Percentiles rank a stretch among this genome's conserved stretches.
phyloP scores from a whole-genome alignment of 2,329 filamentous ascomycete species.

The Colletotrichum gigasporum region DNA sequence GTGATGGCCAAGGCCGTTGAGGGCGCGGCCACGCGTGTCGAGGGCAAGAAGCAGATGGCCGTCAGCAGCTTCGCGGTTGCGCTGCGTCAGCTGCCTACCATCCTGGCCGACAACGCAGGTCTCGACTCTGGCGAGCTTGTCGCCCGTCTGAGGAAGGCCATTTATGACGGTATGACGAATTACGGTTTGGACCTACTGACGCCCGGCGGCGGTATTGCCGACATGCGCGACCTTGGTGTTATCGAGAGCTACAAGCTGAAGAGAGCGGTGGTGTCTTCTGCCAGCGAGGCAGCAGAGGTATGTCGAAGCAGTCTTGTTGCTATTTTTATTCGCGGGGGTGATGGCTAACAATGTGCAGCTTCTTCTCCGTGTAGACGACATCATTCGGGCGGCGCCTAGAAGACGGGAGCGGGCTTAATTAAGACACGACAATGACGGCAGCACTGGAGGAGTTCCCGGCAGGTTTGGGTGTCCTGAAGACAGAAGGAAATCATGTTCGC shows the following conservation, averaged over 20 bases:
- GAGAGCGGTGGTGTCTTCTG: conserved; percentile 95
- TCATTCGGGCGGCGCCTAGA: conserved; percentile 92
- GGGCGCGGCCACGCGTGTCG: conserved; percentile 89
- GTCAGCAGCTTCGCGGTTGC: conserved; percentile 91
- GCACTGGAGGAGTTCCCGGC: conserved; percentile 13
- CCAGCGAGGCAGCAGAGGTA: conserved; percentile 96
- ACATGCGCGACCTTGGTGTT: conserved; percentile 95
- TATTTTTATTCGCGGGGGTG: not conserved
- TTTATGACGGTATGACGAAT: conserved; percentile 93
- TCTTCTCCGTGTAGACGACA: conserved; percentile 94
- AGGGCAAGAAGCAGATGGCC: conserved; percentile 95
- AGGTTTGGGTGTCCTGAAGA: conserved; percentile 11
- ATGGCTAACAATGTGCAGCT: conserved; percentile 62
- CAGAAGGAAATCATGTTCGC: conserved; percentile 14
- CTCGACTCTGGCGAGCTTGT: conserved; percentile 96
- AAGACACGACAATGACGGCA: conserved; percentile 35
- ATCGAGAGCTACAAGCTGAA: conserved; percentile 99
- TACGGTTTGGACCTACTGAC: conserved; percentile 90
- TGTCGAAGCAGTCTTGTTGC: conserved; percentile 43
- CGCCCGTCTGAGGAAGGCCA: conserved; percentile 87
- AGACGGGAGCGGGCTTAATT: conserved; percentile 77
- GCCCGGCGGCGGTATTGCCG: conserved; percentile 89
- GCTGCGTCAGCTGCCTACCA: conserved; percentile 92
- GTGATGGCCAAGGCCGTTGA: conserved; percentile 98
- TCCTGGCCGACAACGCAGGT: conserved; percentile 96